phyloP scores from a whole-genome alignment of 352 stramenopile species.

The Thalassiosira hispida region DNA sequence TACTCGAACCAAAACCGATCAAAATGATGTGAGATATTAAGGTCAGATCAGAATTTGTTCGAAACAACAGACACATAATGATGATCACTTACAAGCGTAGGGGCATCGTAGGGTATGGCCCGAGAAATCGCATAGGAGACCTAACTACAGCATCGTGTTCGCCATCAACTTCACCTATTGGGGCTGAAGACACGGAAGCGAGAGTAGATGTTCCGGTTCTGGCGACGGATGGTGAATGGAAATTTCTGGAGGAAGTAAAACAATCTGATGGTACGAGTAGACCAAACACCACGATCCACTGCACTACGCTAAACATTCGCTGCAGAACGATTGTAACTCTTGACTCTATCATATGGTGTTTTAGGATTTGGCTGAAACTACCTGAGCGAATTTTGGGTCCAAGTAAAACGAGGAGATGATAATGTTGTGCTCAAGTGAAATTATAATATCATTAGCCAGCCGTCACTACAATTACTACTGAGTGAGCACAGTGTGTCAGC shows the following conservation, averaged over 20 bases:
- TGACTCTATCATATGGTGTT: too few species aligned
- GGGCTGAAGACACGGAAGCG: not conserved
- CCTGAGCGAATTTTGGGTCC: too few species aligned
- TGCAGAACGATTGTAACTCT: too few species aligned
- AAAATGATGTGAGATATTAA: not conserved
- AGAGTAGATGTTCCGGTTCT: not conserved
- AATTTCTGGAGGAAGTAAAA: not conserved
- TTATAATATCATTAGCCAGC: too few species aligned
- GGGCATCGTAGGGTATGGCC: conserved; percentile 61
- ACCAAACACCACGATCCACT: not conserved
- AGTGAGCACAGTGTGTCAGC: too few species aligned
- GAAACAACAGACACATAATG: not conserved
- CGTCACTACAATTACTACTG: too few species aligned
- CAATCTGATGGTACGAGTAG: not conserved
- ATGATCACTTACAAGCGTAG: conserved; percentile 49
- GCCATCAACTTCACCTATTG: not conserved
- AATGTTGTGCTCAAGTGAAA: too few species aligned
- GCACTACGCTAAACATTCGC: too few species aligned
- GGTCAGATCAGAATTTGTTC: too few species aligned
- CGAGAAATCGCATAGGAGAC: conserved; percentile 66
- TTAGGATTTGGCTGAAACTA: too few species aligned
- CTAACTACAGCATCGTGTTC: conserved; percentile 27
- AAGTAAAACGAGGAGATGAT: too few species aligned
- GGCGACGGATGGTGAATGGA: not conserved
- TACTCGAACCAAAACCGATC: not conserved